Base-by-base conservation (phyloP, 495 filamentous ascomycete genomes). In the Penicillium turbatum region DNA sequence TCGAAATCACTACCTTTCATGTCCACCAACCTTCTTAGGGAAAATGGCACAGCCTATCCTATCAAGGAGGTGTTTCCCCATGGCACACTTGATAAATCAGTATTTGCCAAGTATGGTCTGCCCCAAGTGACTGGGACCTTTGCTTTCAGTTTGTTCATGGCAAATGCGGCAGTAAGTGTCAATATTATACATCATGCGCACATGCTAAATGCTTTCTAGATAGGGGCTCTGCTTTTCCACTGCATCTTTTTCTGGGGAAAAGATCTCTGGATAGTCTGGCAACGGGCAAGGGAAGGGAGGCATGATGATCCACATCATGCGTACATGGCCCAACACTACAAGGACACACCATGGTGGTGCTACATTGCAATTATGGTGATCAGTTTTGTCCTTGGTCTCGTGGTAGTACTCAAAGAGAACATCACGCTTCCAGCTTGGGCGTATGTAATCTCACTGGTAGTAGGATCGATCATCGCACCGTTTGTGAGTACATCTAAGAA, bases 341-440 rank as follows among this genome's bases (percentile, higher is more conserved):
- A 77, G 35, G 79, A 82, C 54, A 62, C 67, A 2, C 80, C 82
- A 4, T 67, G 68, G 59, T 82, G 76, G 76, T 84, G 82, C 82
- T 85, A 79, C 36, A 58, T 60, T 0, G 48, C 50, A 0, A 61
- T 80, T 2, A 63, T 84, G 10, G 54, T 79, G 17, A 37, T 69
- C 24, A 75, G 72, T 37, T 78, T 81, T 44, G 50, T 79, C 29
- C 65, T 79, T 1, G 82, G 78, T 7, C 57, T 84, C 9, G 66
- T 74, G 26, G 70, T 72, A 9, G 70, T 72, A 17, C 66, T 77
- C 48, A 70, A 72, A 56, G 73, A 74, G 37, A 60, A 79, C 7
- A 73, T 75, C 16, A 79, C 78, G 0, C 66, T 84, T 8, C 77
- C 82, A 0, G 75, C 58, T 32, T 84, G 80, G 82, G 81, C 72